Evolutionary conservation across 2,329 filamentous ascomycete genomes (phyloP), one percentile per base, ranked within the genome.

Genomic region (Tolypocladium ovalisporum): DNA sequence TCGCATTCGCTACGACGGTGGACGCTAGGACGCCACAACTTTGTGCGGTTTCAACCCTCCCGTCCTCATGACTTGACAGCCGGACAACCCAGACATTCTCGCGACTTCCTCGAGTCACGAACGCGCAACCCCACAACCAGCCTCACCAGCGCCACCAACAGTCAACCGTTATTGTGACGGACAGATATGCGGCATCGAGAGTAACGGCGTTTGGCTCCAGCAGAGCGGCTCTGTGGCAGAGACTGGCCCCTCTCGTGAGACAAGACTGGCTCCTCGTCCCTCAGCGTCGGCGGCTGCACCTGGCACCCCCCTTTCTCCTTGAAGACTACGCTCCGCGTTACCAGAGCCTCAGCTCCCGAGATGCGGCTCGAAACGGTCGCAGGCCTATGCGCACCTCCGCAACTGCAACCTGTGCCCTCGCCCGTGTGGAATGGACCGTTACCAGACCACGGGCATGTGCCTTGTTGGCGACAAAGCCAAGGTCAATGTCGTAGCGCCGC

Each of bases 361-460:
- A 92, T 56, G 85, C 83, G 4, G 79, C 88, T 1, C 85, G 73
- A 95, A 95, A 69, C 83, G 88, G 13, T 86, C 85, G 1, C 73
- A 76, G 24, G 88, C 89, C 1, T 90, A 92, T 65, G 83, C 84
- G 1, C 89, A 95, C 67, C 76, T 95, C 34, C 76, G 80, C 15
- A 84, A 90, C 57, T 95, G 89, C 73, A 95, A 94, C 65, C 78
- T 95, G 9, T 95, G 89, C 64, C 89, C 90, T 2, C 79, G 88
- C 15, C 74, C 83, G 52, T 94, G 90, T 69, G 84, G 85, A 56
- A 87, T 93, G 37, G 91, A 95, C 69, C 83, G 89, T n/a, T 90
- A 85, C 65, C 83, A 92, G 71, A 86, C 79, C 62, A 89, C 87
- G 1, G 90, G 89, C 17, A 80, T 88, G 66, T 95, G 89, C 67